Base-by-base conservation (phyloP, 495 filamentous ascomycete species). In the Aspergillus asperescens region DNA sequence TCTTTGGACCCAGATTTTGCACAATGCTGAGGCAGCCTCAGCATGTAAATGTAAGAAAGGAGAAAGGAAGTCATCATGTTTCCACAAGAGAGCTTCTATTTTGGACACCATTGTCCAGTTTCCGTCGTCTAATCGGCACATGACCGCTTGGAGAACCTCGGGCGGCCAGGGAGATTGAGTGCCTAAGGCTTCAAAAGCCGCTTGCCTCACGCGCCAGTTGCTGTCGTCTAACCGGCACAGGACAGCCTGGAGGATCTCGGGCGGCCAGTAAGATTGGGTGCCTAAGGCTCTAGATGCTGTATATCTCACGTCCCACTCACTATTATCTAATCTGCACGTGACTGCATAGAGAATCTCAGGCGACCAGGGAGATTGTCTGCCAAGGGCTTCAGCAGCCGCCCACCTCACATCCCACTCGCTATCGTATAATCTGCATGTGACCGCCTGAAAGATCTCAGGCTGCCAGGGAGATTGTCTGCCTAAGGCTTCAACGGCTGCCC, bases 71-170 rank as follows among this genome's bases (percentile, higher is more conserved):
- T 16, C 32, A 32, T 47, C 28, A 22, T 38, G 46, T 38, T 49
- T 38, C 46, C 46, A 49, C 22, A 49, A 27, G 20, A 49, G 19
- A 9, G 19, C 46, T 49, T 49, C 46, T 23, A 49, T 7, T 27
- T 1, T n/a, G 2, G 20, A 16, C 18, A 8, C 38, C 38, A 15
- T 35, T n/a, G n/a, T n/a, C n/a, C n/a, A 12, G 32, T 15, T 15
- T 5, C 13, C n/a, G 32, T 35, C 13, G 32, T 35, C 7, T 15
- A 35, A 15, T 12, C 32, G 32, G 32, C 32, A 4, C 32, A 15
- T 35, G n/a, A 35, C 32, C 32, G 32, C 32, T 4, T 35, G 32
- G 32, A 35, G 32, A 4, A 12, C n/a, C 7, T 35, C 32, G 32
- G 32, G 32, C 32, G 32, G 32, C 32, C 32, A 35, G 32, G 32